Base-by-base conservation (phyloP, 345 rosid genomes). In the Cardamine resedifolia region DNA sequence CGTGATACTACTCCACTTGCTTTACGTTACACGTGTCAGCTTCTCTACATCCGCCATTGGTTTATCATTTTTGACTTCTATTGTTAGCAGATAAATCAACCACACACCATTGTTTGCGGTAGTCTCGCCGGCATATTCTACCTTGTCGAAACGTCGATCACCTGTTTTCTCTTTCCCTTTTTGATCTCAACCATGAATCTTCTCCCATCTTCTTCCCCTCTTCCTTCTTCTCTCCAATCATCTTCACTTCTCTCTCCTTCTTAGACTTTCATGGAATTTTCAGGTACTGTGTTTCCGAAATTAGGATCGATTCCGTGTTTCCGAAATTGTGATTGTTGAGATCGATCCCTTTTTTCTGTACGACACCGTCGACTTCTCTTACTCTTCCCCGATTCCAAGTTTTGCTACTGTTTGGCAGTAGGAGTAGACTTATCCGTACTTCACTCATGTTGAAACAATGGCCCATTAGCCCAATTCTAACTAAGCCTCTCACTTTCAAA, bases 401-500 rank as follows among this genome's bases (percentile, higher is more conserved):
- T 72, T 12, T 0, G 38, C 68, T 52, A 2, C 19, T 61, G 79
- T 75, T 75, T 75, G 74, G 70, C 26, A 43, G 6, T 50, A 23
- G 51, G 64, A 33, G 16, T 53, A 61, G 26, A 44, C 31, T 61
- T 36, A 53, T 68, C 51, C 70, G 21, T 31, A 53, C n/a, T 61
- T 10, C 5, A 12, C 1, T 28, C 55, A 58, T 39, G 8, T 12
- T 34, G 0, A 33, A 45, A 47, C 12, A 1, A 49, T 39, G 73
- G 72, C 77, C 72, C 66, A 74, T 50, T 71, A 56, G 62, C 72
- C 55, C 45, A 58, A 15, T n/a, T 44, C 48, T 44, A n/a, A n/a
- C n/a, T n/a, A 44, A 44, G 19, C 47, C 20, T 20, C 43, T 38
- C 15, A 38, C 43, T 38, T 1, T 39, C 5, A 14, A 39, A 10